Base-by-base conservation (phyloP, 1,284 basidiomycete species). In the Pseudomicrostroma phylloplanum region DNA sequence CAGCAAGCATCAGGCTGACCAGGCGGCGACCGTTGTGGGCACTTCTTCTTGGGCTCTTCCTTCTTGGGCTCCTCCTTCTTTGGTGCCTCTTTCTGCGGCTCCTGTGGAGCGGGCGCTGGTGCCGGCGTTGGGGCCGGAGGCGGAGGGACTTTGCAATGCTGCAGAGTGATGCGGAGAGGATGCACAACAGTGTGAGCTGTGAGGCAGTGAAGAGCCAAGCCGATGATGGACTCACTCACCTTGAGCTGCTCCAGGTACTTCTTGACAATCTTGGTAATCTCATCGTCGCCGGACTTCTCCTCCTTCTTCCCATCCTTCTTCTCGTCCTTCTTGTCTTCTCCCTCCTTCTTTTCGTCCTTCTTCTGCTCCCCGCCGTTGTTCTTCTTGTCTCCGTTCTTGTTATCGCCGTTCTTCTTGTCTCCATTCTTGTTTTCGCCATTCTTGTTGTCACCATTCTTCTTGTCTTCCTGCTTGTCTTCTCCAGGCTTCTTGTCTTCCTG, bases 261-360 rank as follows among this genome's bases (percentile, higher is more conserved):
- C 46, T 48, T 48, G 46, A 48, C 46, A 7, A 48, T 40, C 42
- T 59, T 23, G 43, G 36, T 41, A 36, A 36, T 54, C 36, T 67
- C 59, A 7, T 63, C 55, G 23, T 68, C 64, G 15, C 67, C 64
- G 13, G 55, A 63, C 26, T 53, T 59, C 17, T 62, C 62, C 7
- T 55, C 65, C 23, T 70, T 51, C 3, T 53, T 66, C 6, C 51
- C 54, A 8, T 65, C 57, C 23, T 65, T 61, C 19, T 66, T 59
- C 11, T 49, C 40, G 30, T 19, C 55, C 48, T 62, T n/a, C n/a
- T 4, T 64, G 19, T 19, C 19, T 6, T 23, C 19, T 26, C 17
- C 21, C 4, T 36, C 19, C n/a, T 57, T 19, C 23, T 56, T 1
- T 36, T 25, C 42, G 36, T 57, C 48, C n/a, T 59, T 54, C 41